Evolutionary conservation across 495 filamentous ascomycete species (phyloP), one percentile per base, ranked within the genome.

Genomic region (Aspergillus panamensis): DNA sequence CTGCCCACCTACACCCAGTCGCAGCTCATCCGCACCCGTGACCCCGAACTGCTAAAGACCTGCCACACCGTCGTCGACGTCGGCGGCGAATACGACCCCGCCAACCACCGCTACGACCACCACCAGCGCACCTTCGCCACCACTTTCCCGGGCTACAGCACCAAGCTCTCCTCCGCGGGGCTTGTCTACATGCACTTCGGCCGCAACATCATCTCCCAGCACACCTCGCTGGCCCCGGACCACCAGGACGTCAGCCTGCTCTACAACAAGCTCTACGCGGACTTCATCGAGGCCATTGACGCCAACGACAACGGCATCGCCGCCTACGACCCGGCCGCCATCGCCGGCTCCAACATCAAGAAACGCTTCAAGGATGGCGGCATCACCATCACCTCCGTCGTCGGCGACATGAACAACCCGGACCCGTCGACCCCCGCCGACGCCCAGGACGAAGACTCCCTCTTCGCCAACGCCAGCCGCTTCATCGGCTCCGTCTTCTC

Each of bases 41-140:
- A 97, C 71, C 87, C 91, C 6, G 79, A 82, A 12, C 69, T 86
- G 12, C 88, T 98, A 29, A 78, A 83, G 19, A 83, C 81, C 55
- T 98, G 94, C 78, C 87, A 96, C 76, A 95, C 89, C 35, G 92
- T 98, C 54, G 95, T 97, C 45, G 94, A 98, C 66, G 94, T 97
- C 8, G 89, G 92, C 66, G 92, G 91, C 56, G 87, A 91, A 73
- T 96, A 97, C 74, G 85, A 95, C 64, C 68, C 90, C 30, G 62
- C 80, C 20, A 71, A 64, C 57, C 84, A 92, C 72, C 88, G 92
- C 58, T 98, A 89, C 76, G 94, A 98, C 73, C 94, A 98, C 78
- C 94, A 98, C 81, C 94, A 98, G 75, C 91, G 92, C 53, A 87
- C 84, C 63, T 98, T 98, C 77, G 67, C 70, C 53, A 89, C 90